Percentiles rank a stretch among this genome's conserved stretches.
These are phyloP conservation scores for Benincasa hispida DNA, from an alignment of 306 rosid genomes.

Conservation along the genomic window DNA sequence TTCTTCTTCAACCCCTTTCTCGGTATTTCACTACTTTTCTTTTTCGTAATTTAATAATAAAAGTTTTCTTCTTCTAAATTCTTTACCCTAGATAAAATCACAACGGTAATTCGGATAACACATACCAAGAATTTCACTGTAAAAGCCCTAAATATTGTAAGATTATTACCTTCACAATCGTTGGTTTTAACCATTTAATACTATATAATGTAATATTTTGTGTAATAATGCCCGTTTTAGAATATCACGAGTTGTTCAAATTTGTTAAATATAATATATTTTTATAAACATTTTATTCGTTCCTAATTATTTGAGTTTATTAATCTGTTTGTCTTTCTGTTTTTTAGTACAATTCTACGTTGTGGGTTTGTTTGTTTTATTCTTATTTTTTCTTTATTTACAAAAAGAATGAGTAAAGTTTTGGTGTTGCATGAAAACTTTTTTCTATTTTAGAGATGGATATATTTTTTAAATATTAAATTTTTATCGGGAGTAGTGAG, in stretches of 20 bases:
- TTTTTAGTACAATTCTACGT: neutral
- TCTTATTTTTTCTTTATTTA: neutral
- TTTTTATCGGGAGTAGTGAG: neutral
- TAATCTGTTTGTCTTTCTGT: neutral
- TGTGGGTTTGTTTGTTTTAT: neutral
- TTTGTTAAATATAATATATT: neutral
- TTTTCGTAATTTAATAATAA: no score
- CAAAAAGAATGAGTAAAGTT: neutral
- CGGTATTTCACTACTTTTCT: neutral
- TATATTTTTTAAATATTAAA: neutral
- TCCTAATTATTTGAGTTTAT: neutral
- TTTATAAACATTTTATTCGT: neutral
- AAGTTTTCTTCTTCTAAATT: neutral
- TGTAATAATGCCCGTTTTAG: neutral
- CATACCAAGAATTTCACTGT: neutral
- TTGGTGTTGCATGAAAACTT: neutral
- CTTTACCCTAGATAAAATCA: neutral
- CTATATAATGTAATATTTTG: neutral
- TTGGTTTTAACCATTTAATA: neutral
- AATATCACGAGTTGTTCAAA: neutral
- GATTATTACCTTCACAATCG: neutral
- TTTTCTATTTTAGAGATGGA: neutral
- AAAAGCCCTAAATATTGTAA: neutral
- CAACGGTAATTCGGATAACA: neutral
- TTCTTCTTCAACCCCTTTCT: neutral